phyloP scores from a whole-genome alignment of 176 grass and related monocot genomes.

The Alloteropsis semialata region DNA sequence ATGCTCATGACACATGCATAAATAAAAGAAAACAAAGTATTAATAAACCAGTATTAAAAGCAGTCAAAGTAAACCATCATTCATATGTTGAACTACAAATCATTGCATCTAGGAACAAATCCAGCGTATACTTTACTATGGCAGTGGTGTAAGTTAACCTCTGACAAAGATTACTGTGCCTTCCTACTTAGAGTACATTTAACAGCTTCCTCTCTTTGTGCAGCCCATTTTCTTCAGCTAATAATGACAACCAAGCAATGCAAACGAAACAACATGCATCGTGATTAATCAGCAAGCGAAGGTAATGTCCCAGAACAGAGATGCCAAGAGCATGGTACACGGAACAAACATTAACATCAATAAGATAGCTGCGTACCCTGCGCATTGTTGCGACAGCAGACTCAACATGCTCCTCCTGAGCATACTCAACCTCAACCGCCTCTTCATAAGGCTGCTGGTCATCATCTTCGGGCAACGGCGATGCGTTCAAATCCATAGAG shows the following conservation, averaged over 20 bases:
- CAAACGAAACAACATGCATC: neutral
- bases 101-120: neutral
- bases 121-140: neutral
- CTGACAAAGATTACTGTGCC: neutral
- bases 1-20: neutral
- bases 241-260: neutral
- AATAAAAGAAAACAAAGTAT: neutral
- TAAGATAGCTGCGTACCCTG: neutral
- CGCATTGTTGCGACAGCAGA: constrained; percentile 73
- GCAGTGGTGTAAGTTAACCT: neutral
- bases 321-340: neutral
- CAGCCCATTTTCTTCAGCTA: neutral
- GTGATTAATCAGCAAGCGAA: constrained; percentile 4
- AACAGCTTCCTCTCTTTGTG: neutral
- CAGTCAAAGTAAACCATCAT: neutral
- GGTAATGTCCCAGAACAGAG: neutral
- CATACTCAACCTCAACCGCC: constrained; percentile 47
- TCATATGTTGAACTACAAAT: neutral
- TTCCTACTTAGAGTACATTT: neutral
- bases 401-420: constrained; percentile 72
- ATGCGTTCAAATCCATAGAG: constrained; percentile 88
- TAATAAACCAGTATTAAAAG: too few species aligned
- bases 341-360: neutral
- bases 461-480: constrained; percentile 91
- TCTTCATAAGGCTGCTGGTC: constrained; percentile 75